Conservation (phyloP, 1,284 basidiomycete genomes). For the Apiotrichum montevideense region DNA sequence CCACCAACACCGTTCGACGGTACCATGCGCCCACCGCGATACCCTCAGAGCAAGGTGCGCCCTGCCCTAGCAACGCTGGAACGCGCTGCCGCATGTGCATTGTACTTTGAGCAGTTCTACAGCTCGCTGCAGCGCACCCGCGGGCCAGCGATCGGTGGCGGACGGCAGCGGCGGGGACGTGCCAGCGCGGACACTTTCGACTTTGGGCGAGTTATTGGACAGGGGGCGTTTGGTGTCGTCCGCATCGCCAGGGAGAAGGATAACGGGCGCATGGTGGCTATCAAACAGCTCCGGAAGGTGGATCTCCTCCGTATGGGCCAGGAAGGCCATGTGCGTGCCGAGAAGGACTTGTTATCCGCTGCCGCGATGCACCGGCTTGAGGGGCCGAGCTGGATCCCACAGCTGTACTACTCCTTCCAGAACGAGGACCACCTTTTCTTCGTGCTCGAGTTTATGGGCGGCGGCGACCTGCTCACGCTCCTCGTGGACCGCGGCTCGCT, state of each 20-base stretch:
- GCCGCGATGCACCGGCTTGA: constrained; percentile 39
- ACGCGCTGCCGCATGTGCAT: constrained; percentile 82
- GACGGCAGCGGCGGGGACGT: constrained; percentile 1
- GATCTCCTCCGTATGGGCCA: constrained; percentile 98
- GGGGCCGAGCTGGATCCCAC: constrained; percentile 75
- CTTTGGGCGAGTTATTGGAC: constrained; percentile 90
- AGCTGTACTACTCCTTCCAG: constrained; percentile 70
- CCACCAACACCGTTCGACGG: neutral
- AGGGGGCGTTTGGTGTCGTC: constrained; percentile 95
- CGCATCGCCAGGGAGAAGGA: constrained; percentile 78
- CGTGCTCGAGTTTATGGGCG: constrained; percentile 90
- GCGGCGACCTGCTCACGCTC: constrained; percentile 90
- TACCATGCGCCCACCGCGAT: neutral
- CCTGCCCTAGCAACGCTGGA: constrained; percentile 87
- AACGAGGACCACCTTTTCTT: constrained; percentile 89
- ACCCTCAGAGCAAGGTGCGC: neutral
- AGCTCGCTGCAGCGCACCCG: constrained; percentile 61
- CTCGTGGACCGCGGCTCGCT: constrained; percentile 91
- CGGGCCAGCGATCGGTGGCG: neutral
- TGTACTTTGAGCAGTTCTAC: constrained; percentile 96
- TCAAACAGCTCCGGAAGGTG: constrained; percentile 95
- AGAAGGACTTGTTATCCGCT: constrained; percentile 43
- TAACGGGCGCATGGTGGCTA: constrained; percentile 77
- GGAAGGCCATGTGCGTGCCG: constrained; percentile 60
- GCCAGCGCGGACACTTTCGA: constrained; percentile 54